Conservation (phyloP, 768 basidiomycete species). For the Coprinopsis cinerea region DNA sequence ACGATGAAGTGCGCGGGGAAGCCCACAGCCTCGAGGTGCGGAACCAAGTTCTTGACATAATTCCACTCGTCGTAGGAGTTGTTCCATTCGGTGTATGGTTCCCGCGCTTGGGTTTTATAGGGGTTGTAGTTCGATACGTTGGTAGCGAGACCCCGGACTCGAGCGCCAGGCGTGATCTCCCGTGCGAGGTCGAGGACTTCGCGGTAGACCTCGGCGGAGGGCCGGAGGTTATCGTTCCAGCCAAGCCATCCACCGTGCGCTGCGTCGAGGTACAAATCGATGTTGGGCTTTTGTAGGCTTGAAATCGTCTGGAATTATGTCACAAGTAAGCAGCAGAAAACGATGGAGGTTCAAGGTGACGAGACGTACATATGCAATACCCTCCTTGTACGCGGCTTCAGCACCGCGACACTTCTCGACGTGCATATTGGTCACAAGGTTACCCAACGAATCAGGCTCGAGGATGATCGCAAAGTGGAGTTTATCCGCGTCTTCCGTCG, state of each 20-base stretch:
- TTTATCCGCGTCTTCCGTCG: constrained; percentile 15
- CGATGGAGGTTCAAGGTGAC: too few species aligned
- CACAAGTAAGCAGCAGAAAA: not conserved
- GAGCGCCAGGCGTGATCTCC: constrained; percentile 19
- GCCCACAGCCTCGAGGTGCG: constrained; percentile 23
- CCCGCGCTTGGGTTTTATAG: constrained; percentile 19
- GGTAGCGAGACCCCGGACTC: constrained; percentile 26
- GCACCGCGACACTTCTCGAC: constrained; percentile 26
- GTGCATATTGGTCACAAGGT: constrained; percentile 24
- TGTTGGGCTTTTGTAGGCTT: constrained; percentile 13
- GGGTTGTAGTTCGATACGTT: constrained; percentile 32
- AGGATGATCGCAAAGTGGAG: constrained; percentile 24
- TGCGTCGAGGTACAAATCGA: constrained; percentile 18
- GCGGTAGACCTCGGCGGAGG: constrained; percentile 23
- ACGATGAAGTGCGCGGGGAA: constrained; percentile 31
- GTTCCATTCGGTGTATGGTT: constrained; percentile 20
- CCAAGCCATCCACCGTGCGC: constrained; percentile 33
- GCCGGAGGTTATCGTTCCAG: constrained; percentile 25
- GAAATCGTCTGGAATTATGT: constrained; percentile 22
- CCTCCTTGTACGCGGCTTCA: constrained; percentile 20
- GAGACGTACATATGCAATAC: constrained; percentile 12
- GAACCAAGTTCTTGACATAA: constrained; percentile 24
- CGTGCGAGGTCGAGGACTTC: constrained; percentile 24
- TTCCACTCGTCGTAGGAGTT: constrained; percentile 26
- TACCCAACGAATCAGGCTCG: constrained; percentile 30